Evolutionary conservation across 768 basidiomycete genomes (phyloP).

Genomic region (Suillus subluteus): DNA sequence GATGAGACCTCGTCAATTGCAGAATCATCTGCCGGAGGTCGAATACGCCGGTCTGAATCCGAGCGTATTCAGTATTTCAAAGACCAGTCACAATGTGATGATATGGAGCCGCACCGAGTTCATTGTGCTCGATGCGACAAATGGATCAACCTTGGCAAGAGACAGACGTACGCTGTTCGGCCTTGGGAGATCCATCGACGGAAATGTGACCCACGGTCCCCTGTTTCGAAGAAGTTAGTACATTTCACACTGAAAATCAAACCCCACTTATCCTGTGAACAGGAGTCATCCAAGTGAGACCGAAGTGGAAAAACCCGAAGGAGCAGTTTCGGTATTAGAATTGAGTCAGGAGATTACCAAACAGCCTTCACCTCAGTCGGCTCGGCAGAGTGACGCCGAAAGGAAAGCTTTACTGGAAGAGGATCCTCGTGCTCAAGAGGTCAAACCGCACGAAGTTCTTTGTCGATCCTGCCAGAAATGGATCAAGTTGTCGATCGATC

Average conservation of each 20-base stretch:
- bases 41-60: constrained; percentile 58
- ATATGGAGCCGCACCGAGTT: constrained; percentile 59
- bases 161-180: constrained; percentile 56
- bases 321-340: not conserved
- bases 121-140: constrained; percentile 62
- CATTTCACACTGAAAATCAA: not conserved
- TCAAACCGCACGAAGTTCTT: constrained; percentile 53
- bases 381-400: constrained; percentile 40
- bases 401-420: constrained; percentile 54
- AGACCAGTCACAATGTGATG: constrained; percentile 60
- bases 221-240: constrained; percentile 32
- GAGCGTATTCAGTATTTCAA: constrained; percentile 68
- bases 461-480: constrained; percentile 69
- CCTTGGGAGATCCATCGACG: constrained; percentile 65
- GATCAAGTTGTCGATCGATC: constrained; percentile 50
- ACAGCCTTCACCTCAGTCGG: constrained; percentile 17
- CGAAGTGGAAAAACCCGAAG: not conserved
- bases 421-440: constrained; percentile 54
- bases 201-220: constrained; percentile 50
- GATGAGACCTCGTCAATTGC: constrained; percentile 54
- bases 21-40: constrained; percentile 50
- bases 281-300: not conserved
- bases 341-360: constrained; percentile 1
- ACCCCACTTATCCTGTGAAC: not conserved
- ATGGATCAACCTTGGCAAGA: constrained; percentile 58